These are phyloP conservation scores for Ammopiptanthus mongolicus DNA, from an alignment of 306 rosid genomes.

Conservation along the genomic window DNA sequence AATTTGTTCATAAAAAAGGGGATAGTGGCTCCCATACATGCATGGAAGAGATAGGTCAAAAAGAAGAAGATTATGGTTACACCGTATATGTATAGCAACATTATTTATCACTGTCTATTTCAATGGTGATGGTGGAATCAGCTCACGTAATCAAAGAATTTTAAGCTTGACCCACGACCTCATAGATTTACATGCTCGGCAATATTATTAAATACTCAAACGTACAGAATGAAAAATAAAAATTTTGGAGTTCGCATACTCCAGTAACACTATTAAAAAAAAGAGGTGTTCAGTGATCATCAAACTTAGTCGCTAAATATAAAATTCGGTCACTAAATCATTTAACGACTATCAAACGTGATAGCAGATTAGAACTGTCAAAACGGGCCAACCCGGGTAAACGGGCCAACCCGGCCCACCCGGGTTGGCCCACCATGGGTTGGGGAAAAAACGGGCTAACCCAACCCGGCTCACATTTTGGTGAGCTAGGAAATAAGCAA, in stretches of 20 bases:
- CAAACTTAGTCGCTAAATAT: too few relatives aligned
- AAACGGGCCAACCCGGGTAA: too few relatives aligned
- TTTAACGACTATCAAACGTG: too few relatives aligned
- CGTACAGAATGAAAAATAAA: not conserved
- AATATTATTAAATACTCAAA: not conserved
- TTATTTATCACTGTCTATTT: slow-evolving; percentile 31
- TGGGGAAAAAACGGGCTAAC: too few relatives aligned
- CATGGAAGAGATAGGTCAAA: slow-evolving; percentile 23
- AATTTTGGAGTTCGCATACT: slow-evolving; percentile 1
- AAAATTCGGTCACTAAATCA: too few relatives aligned
- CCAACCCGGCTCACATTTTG: too few relatives aligned
- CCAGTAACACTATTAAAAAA: too few relatives aligned
- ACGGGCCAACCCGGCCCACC: too few relatives aligned
- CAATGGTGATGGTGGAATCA: slow-evolving; percentile 32
- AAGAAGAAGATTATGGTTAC: slow-evolving; percentile 8
- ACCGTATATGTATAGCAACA: slow-evolving; percentile 24
- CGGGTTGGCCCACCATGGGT: too few relatives aligned
- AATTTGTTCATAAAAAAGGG: slow-evolving; percentile 33
- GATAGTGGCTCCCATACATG: slow-evolving; percentile 49
- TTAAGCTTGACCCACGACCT: slow-evolving; percentile 14
- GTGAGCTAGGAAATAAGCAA: too few relatives aligned
- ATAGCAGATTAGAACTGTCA: too few relatives aligned
- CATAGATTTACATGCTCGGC: slow-evolving; percentile 11
- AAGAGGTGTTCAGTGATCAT: too few relatives aligned
- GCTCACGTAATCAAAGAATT: slow-evolving; percentile 32